phyloP scores from a whole-genome alignment of 164 flowering plant species.

The Umbellularia californica region DNA sequence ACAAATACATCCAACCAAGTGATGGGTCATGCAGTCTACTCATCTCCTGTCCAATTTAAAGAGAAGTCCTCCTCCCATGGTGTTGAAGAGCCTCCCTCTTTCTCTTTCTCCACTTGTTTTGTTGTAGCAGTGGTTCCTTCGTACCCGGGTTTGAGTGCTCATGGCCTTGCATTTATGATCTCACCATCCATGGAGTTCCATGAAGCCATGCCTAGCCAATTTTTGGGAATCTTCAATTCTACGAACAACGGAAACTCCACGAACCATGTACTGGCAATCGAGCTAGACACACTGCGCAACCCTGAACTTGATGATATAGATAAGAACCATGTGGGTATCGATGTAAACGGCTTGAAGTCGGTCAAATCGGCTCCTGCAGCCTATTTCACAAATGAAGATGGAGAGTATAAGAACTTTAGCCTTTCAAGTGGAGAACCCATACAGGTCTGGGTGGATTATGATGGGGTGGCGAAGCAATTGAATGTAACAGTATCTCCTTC shows the following conservation, averaged over 20 bases:
- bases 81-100: neutral
- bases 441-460: slow-evolving; percentile 27
- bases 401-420: neutral
- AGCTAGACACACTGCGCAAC: slow-evolving; percentile 12
- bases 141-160: slow-evolving; percentile 5
- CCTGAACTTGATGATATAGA: slow-evolving; percentile 14
- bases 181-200: slow-evolving; percentile 11
- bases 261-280: slow-evolving; percentile 18
- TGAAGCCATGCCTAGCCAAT: slow-evolving; percentile 9
- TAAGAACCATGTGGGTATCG: slow-evolving; percentile 26
- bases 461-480: slow-evolving; percentile 10
- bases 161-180: slow-evolving; percentile 23
- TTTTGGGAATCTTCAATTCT: slow-evolving; percentile 19
- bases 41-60: slow-evolving; percentile 14
- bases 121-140: slow-evolving; percentile 13
- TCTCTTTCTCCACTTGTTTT: slow-evolving; percentile 22
- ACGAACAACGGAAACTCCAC: slow-evolving; percentile 2
- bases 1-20: slow-evolving; percentile 26
- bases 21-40: slow-evolving; percentile 22
- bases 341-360: slow-evolving; percentile 21
- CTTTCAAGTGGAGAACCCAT: slow-evolving; percentile 18
- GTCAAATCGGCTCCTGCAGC: slow-evolving; percentile 14
- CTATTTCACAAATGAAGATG: slow-evolving; percentile 1
- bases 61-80: neutral
- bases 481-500: slow-evolving; percentile 22